Evolutionary conservation across 768 basidiomycete genomes (phyloP).

Genomic region (Russula brevipes): DNA sequence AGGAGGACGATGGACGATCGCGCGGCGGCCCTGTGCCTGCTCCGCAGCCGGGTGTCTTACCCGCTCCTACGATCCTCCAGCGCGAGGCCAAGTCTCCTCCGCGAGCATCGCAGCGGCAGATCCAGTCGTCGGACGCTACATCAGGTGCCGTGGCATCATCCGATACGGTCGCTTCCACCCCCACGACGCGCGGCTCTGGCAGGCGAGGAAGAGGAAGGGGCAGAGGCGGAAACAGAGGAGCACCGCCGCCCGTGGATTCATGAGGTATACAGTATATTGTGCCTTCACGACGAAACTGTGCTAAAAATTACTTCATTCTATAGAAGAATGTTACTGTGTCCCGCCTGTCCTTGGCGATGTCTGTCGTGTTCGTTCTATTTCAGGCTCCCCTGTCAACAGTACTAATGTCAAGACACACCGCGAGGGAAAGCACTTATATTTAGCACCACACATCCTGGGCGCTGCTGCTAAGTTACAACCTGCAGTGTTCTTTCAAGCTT

Average conservation of each 20-base stretch:
- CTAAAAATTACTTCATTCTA: too few relatives aligned
- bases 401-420: too few relatives aligned
- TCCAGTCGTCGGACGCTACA: neutral
- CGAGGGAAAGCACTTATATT: too few relatives aligned
- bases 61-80: conserved; percentile 29
- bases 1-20: conserved; percentile 1
- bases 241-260: neutral
- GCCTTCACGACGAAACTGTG: too few relatives aligned
- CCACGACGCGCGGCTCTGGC: neutral
- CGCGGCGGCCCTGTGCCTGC: neutral
- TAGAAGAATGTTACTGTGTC: too few relatives aligned
- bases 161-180: neutral
- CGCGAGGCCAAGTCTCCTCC: conserved; percentile 23
- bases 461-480: too few relatives aligned
- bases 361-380: too few relatives aligned
- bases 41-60: conserved; percentile 15
- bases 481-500: too few relatives aligned
- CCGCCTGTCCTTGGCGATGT: too few relatives aligned
- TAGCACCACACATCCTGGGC: too few relatives aligned
- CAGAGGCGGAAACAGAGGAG: conserved; percentile 14
- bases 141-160: neutral
- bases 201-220: conserved; percentile 18
- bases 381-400: too few relatives aligned
- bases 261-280: neutral
- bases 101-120: conserved; percentile 6